Base-by-base conservation (phyloP, 495 filamentous ascomycete species). In the Aspergillus nanangensis region DNA sequence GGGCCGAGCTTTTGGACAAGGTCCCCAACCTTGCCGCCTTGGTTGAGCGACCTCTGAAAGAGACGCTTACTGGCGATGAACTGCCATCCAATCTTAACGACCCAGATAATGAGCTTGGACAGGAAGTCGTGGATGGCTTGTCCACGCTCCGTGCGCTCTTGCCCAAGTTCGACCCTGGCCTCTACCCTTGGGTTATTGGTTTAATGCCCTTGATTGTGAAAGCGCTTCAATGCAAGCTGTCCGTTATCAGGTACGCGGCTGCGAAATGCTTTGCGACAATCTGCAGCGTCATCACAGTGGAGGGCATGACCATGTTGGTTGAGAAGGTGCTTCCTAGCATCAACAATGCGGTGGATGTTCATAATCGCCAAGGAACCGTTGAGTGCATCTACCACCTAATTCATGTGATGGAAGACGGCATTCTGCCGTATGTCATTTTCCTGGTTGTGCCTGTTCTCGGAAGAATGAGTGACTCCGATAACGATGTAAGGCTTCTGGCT, bases 401-500 rank as follows among this genome's bases (percentile, higher is more conserved):
- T 54, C 86, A 94, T 56, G 92, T 97, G 44, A 98, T 98, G 93
- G 93, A 94, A 47, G 94, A 96, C 56, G 78, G 80, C 38, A 97
- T 98, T 45, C 71, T 98, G 15, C 93, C 93, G 8, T 98, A 97
- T 63, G 93, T 98, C 45, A 96, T 98, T 55, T 97, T 98, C 80
- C 79, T 98, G 44, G 92, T 98, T 36, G 92, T 96, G n/a, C 93
- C 93, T 3, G 92, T 98, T 3, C 77, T 98, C 41, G 93, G 93
- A 31, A 83, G 93, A n/a, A 98, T 98, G 93, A 96, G 91, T 61
- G 93, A 98, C 62, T 93, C 92, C 0, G 92, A 98, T 65, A 90
- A 91, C 53, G 91, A 97, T 56, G 83, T 97, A 41, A 82, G 93
- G 32, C 79, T 98, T 18, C 85, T 98, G 45, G 91, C 93, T 3